Evolutionary conservation across 2,329 filamentous ascomycete genomes (phyloP).

Genomic region (Diplodia scrobiculata): DNA sequence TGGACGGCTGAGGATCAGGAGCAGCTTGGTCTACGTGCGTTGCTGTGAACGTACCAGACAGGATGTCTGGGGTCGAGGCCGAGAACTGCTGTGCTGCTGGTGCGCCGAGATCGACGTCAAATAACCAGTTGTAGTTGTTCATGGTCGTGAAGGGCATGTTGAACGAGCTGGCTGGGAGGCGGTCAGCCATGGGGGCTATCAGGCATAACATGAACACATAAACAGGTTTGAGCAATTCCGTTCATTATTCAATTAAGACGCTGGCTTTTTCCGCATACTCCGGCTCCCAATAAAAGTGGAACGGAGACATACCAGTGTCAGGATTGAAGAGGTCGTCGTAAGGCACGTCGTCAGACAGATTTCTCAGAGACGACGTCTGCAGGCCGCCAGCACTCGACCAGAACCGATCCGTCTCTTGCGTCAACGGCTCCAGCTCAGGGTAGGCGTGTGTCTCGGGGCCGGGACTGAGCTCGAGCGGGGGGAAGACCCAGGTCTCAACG

Average conservation of each 20-base stretch:
- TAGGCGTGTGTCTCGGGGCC: slow-evolving; percentile 33
- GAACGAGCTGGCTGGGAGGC: slow-evolving; percentile 57
- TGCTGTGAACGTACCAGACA: slow-evolving; percentile 35
- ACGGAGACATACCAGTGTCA: slow-evolving; percentile 52
- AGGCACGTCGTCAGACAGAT: slow-evolving; percentile 37
- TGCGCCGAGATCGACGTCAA: slow-evolving; percentile 50
- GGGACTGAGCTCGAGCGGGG: slow-evolving; percentile 24
- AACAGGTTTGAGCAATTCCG: slow-evolving; percentile 9
- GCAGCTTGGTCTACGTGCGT: slow-evolving; percentile 30
- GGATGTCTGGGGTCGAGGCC: slow-evolving; percentile 32
- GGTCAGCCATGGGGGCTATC: slow-evolving; percentile 15
- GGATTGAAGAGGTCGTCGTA: slow-evolving; percentile 61
- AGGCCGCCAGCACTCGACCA: slow-evolving; percentile 41
- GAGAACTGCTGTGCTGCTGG: slow-evolving; percentile 30
- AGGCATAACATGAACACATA: slow-evolving; percentile 5
- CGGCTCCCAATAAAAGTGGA: slow-evolving; percentile 22
- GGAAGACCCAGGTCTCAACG: slow-evolving; percentile 27
- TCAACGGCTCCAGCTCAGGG: slow-evolving; percentile 34
- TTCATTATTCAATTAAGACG: slow-evolving; percentile 22
- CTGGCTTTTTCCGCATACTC: slow-evolving; percentile 14
- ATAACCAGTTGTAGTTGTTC: slow-evolving; percentile 65
- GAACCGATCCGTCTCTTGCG: slow-evolving; percentile 37
- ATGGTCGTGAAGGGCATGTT: slow-evolving; percentile 67
- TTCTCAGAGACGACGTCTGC: slow-evolving; percentile 34
- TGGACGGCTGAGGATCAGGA: slow-evolving; percentile 27